phyloP scores from a whole-genome alignment of 495 filamentous ascomycete genomes.

The Podospora appendiculata region DNA sequence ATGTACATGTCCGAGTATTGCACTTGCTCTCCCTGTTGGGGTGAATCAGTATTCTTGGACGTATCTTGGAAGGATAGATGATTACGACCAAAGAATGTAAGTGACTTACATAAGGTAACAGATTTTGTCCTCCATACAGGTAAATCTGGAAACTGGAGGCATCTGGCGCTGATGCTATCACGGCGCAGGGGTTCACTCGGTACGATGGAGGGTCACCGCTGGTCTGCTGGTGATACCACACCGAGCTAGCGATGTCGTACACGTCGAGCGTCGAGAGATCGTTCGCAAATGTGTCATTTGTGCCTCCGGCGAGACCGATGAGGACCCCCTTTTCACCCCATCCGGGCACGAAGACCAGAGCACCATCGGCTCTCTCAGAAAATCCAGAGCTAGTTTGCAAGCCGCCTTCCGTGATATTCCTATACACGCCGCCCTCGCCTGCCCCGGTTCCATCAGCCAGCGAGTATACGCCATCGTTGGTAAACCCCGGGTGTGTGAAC shows the following conservation, averaged over 20 bases:
- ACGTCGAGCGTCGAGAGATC: slow-evolving; percentile 67
- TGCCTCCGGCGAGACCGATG: slow-evolving; percentile 63
- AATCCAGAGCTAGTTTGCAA: slow-evolving; percentile 56
- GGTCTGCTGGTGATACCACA: slow-evolving; percentile 73
- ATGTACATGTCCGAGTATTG: slow-evolving; percentile 75
- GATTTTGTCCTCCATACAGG: slow-evolving; percentile 68
- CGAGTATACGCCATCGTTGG: slow-evolving; percentile 47
- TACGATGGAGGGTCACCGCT: slow-evolving; percentile 53
- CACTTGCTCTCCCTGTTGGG: slow-evolving; percentile 29
- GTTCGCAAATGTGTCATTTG: slow-evolving; percentile 50
- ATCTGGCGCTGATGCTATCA: slow-evolving; percentile 61
- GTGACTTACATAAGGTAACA: slow-evolving; percentile 43
- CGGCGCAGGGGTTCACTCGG: slow-evolving; percentile 68
- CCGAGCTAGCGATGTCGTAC: slow-evolving; percentile 66
- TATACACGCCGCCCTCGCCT: slow-evolving; percentile 47
- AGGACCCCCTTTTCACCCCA: slow-evolving; percentile 63
- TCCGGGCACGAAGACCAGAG: slow-evolving; percentile 62
- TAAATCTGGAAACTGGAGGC: slow-evolving; percentile 67
- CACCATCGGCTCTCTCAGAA: slow-evolving; percentile 62
- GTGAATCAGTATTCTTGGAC: not conserved
- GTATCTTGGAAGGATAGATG: not conserved
- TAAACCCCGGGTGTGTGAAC: slow-evolving; percentile 60
- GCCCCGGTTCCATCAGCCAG: slow-evolving; percentile 43
- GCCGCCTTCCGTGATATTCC: slow-evolving; percentile 65
- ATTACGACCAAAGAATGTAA: not conserved